phyloP scores from a whole-genome alignment of 768 basidiomycete species.

The Phallus indusiatus region DNA sequence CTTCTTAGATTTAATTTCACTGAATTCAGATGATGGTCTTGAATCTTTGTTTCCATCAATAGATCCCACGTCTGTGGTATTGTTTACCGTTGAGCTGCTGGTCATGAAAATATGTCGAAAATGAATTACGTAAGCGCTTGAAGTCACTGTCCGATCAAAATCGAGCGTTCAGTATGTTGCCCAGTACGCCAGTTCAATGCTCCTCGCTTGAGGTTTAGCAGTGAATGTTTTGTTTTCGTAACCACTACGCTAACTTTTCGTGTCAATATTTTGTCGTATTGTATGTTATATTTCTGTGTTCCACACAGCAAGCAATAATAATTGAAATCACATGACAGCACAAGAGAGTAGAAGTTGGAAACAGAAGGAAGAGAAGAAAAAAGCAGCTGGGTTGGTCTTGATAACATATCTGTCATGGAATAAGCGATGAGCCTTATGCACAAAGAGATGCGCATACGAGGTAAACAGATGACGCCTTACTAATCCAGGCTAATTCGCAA shows the following conservation, averaged over 20 bases:
- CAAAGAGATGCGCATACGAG: constrained; percentile 11
- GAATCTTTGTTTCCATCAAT: not conserved
- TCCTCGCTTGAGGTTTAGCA: too few relatives aligned
- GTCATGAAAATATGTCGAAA: too few relatives aligned
- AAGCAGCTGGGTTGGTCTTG: not conserved
- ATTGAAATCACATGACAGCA: not conserved
- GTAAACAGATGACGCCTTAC: constrained; percentile 19
- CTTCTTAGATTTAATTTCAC: not conserved
- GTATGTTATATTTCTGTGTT: not conserved
- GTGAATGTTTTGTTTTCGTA: too few relatives aligned
- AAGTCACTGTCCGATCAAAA: too few relatives aligned
- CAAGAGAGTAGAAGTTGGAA: not conserved
- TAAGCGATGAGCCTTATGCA: constrained; percentile 8
- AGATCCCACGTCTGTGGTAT: too few relatives aligned
- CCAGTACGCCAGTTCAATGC: too few relatives aligned
- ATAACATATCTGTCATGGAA: not conserved
- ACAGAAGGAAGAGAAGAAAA: not conserved
- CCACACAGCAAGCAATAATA: not conserved
- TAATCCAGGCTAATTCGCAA: constrained; percentile 90
- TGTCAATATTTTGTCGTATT: not conserved
- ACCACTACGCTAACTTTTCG: too few relatives aligned
- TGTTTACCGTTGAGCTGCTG: too few relatives aligned
- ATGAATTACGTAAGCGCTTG: too few relatives aligned
- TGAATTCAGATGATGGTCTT: not conserved
- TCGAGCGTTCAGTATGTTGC: too few relatives aligned